A percentile compares a stretch with the other conserved stretches of the same genome.
These are phyloP conservation scores for Plantago major DNA, from an alignment of 257 asterid species.

Conservation along the genomic window DNA sequence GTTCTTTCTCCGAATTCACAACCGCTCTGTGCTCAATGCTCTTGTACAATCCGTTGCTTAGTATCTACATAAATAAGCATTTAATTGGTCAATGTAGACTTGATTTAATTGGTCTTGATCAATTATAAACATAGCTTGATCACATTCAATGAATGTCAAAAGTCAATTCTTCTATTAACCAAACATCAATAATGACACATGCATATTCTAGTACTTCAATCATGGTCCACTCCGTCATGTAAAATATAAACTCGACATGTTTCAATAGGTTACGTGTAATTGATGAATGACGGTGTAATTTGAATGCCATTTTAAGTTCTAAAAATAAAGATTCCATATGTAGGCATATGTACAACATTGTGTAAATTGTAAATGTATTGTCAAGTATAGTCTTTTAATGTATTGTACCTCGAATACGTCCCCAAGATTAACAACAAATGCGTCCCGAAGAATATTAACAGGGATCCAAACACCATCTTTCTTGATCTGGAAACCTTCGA, in stretches of 20 bases:
- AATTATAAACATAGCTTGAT: background rate
- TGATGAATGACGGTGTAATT: background rate
- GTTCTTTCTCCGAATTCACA: slow-evolving; percentile 51
- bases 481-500: slow-evolving; percentile 60
- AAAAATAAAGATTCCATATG: no score
- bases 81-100: no score
- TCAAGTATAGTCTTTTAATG: background rate
- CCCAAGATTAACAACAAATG: slow-evolving; percentile 64
- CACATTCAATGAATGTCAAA: background rate
- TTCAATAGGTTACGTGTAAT: no score
- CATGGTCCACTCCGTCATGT: background rate
- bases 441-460: slow-evolving; percentile 37
- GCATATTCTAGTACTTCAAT: background rate
- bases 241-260: no score
- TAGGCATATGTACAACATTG: no score
- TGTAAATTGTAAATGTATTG: no score
- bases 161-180: background rate
- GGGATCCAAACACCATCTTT: slow-evolving; percentile 65
- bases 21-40: slow-evolving; percentile 63
- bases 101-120: background rate
- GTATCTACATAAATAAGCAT: slow-evolving; percentile 28
- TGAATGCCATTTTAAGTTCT: background rate
- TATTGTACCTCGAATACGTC: slow-evolving; percentile 45
- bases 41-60: slow-evolving; percentile 64
- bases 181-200: slow-evolving; percentile 6